These are phyloP conservation scores for Macrophomina phaseolina DNA, from an alignment of 2,329 filamentous ascomycete genomes.

Conservation along the genomic window DNA sequence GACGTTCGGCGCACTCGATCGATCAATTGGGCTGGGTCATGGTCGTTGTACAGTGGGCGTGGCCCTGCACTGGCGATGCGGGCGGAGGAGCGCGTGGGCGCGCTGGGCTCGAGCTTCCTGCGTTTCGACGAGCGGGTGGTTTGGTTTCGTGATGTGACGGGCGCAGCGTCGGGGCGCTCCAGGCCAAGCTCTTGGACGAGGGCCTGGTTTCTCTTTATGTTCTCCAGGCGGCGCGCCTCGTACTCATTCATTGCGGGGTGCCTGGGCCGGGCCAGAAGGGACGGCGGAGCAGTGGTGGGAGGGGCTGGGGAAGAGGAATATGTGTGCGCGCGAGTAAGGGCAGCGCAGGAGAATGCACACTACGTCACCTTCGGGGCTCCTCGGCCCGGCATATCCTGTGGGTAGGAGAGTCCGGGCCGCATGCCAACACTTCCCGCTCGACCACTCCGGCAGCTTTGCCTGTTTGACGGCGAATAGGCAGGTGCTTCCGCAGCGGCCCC, in stretches of 20 bases:
- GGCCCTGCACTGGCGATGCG: constrained; percentile 51
- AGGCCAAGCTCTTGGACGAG: constrained; percentile 57
- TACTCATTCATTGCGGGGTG: constrained; percentile 47
- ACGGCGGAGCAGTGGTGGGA: not conserved
- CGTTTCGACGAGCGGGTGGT: constrained; percentile 45
- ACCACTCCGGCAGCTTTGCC: too few species aligned
- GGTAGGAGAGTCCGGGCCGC: too few species aligned
- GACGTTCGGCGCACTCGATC: not conserved
- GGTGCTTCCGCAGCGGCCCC: too few species aligned
- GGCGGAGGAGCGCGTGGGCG: constrained; percentile 54
- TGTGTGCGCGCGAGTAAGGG: not conserved
- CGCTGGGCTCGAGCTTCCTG: constrained; percentile 41
- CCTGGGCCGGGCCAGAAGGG: not conserved
- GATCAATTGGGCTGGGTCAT: constrained; percentile 27
- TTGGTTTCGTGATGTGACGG: constrained; percentile 25
- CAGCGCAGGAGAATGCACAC: not conserved
- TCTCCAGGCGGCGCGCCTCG: constrained; percentile 53
- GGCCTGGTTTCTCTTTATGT: constrained; percentile 57
- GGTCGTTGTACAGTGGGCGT: constrained; percentile 48
- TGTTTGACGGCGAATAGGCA: too few species aligned
- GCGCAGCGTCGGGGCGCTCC: constrained; percentile 33
- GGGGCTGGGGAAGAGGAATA: too few species aligned
- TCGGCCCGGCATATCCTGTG: too few species aligned
- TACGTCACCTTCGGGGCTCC: not conserved
- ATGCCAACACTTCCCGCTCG: too few species aligned